Base-by-base conservation (phyloP, 768 basidiomycete genomes). In the Tulasnella sp. region DNA sequence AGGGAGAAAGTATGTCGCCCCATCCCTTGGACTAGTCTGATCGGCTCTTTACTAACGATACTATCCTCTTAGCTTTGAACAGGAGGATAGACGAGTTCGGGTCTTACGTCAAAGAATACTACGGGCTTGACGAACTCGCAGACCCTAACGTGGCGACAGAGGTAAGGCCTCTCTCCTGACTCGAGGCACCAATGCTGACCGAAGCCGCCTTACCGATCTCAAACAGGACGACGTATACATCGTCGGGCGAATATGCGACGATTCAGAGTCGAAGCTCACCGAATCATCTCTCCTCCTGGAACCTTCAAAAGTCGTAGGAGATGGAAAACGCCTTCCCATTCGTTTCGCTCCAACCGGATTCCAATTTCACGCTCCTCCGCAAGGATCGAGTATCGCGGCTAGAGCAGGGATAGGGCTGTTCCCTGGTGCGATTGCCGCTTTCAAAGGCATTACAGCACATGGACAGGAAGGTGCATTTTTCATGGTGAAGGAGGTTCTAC, bases 81-180 rank as follows among this genome's bases (percentile, higher is more conserved):
- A 89, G 91, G 76, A 85, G 90, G 76, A 97, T 99, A 80, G 93
- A 97, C 79, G 91, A 95, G 67, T 90, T 93, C 76, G 93, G 89
- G 1, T 91, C 92, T 54, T 85, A 91, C 22, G 85, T 98, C 75
- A 86, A 87, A 78, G 86, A 86, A 58, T 87, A 91, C 78, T 97
- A 96, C 81, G 85, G 86, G 0, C 81, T 96, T 11, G 82, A 82
- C 8, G 95, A 97, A 15, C 83, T 97, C 15, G 91, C 91, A 0
- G 96, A 99, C 81, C 96, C 91, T 0, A 82, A 84, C n/a, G 83
- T 85, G 29, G 83, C 85, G 1, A 87, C 88, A 8, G 89, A 90
- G 82, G 89, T 88, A 67, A 42, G 82, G 79, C 37, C 17, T 52
- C 25, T 34, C 6, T 36, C 58, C 68, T 45, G 19, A 22, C 5